Conservation (phyloP, 1,284 basidiomycete genomes). For the Porodaedalea pini region DNA sequence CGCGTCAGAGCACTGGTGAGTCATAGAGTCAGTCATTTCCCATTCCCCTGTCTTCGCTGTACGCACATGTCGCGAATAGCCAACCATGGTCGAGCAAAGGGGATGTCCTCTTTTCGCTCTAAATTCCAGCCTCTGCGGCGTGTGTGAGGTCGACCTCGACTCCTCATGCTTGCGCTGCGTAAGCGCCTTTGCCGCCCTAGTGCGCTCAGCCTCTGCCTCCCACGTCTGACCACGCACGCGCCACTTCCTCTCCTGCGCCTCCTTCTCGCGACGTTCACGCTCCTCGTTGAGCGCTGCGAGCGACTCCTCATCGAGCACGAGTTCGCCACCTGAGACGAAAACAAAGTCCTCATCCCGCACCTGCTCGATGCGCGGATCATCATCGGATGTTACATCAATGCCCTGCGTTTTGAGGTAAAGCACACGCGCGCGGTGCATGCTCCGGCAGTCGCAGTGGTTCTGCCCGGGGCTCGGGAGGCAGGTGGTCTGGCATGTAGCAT, state of each 20-base stretch:
- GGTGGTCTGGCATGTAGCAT: constrained; percentile 44
- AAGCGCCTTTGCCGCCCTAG: constrained; percentile 40
- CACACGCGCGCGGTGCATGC: constrained; percentile 61
- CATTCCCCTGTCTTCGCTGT: neutral
- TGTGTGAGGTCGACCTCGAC: neutral
- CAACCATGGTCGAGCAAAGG: neutral
- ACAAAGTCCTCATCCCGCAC: constrained; percentile 66
- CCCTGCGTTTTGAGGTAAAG: constrained; percentile 58
- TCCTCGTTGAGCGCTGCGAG: constrained; percentile 33
- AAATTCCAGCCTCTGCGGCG: constrained; percentile 5
- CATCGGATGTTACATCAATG: constrained; percentile 52
- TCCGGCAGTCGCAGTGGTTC: constrained; percentile 18
- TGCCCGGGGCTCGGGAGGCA: neutral
- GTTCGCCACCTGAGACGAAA: constrained; percentile 53
- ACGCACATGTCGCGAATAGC: neutral
- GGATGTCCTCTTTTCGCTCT: neutral
- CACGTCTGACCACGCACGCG: constrained; percentile 47
- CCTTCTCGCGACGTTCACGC: constrained; percentile 35
- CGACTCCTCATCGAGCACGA: constrained; percentile 46
- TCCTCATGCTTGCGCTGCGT: constrained; percentile 22
- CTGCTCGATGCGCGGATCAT: constrained; percentile 58
- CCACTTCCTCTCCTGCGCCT: constrained; percentile 34
- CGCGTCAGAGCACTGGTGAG: neutral
- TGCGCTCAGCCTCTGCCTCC: constrained; percentile 44
- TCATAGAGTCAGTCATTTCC: neutral